A percentile compares a stretch with the other conserved stretches of the same genome.
Conservation (phyloP, 2,329 filamentous ascomycete species). For the Gremmenia infestans region DNA sequence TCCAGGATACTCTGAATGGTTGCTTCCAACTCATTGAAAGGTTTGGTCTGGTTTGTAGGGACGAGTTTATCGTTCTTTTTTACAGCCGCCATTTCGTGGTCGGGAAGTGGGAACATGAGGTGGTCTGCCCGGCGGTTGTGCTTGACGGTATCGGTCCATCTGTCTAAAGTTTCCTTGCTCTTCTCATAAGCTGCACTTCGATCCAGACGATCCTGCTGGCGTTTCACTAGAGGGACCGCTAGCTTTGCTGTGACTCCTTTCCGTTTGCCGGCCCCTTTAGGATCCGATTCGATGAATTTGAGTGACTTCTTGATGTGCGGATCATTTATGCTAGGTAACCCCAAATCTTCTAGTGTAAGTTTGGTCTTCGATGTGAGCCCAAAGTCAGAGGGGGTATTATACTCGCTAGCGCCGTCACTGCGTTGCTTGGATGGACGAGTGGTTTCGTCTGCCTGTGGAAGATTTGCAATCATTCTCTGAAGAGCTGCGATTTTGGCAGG, state of each 20-base stretch:
- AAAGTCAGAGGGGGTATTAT: constrained; percentile 56
- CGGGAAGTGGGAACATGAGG: constrained; percentile 78
- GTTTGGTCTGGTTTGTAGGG: constrained; percentile 57
- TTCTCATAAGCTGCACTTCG: constrained; percentile 81
- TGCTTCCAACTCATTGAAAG: constrained; percentile 76
- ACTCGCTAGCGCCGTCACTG: constrained; percentile 50
- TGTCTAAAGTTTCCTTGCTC: constrained; percentile 82
- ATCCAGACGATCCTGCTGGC: constrained; percentile 81
- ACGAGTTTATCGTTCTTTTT: constrained; percentile 58
- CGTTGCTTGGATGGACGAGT: constrained; percentile 25
- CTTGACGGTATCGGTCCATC: constrained; percentile 95
- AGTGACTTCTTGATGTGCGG: constrained; percentile 72
- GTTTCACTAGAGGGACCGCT: constrained; percentile 74
- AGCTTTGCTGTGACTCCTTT: constrained; percentile 63
- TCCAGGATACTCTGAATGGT: constrained; percentile 86
- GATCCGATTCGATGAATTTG: constrained; percentile 65
- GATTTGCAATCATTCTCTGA: constrained; percentile 63
- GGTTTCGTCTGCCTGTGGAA: constrained; percentile 38
- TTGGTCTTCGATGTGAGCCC: constrained; percentile 49
- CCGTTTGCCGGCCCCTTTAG: constrained; percentile 46
- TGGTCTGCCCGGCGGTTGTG: constrained; percentile 89
- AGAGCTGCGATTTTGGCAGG: constrained; percentile 55
- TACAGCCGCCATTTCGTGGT: constrained; percentile 57
- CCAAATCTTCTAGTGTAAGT: constrained; percentile 63
- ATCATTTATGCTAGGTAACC: constrained; percentile 65